Conservation (phyloP, 1,139 yeast genomes). For the Pichia sp. region DNA sequence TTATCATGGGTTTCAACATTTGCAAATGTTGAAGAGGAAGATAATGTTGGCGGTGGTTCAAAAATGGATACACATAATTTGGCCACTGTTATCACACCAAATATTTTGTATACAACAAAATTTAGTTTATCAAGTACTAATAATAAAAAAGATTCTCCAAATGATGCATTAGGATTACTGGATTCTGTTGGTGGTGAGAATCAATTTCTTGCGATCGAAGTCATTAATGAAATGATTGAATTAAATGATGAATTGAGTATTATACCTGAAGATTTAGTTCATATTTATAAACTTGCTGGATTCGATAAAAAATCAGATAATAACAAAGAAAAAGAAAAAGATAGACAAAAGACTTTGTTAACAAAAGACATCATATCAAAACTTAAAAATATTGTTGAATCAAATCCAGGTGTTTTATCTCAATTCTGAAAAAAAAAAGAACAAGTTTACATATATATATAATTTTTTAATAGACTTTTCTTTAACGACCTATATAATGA, state of each 20-base stretch:
- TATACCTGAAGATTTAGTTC: slow-evolving; percentile 56
- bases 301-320: slow-evolving; percentile 18
- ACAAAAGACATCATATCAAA: slow-evolving; percentile 29
- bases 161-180: slow-evolving; percentile 9
- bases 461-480: not conserved
- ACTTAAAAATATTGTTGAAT: slow-evolving; percentile 17
- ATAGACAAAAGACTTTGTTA: slow-evolving; percentile 13
- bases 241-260: slow-evolving; percentile 74
- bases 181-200: slow-evolving; percentile 52
- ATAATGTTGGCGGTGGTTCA: slow-evolving; percentile 80
- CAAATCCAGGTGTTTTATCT: slow-evolving; percentile 10
- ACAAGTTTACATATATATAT: not conserved
- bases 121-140: slow-evolving; percentile 20
- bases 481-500: no score
- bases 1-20: slow-evolving; percentile 96
- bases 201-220: slow-evolving; percentile 86
- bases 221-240: slow-evolving; percentile 77
- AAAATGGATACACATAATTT: slow-evolving; percentile 95
- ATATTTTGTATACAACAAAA: slow-evolving; percentile 54
- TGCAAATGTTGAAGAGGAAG: slow-evolving; percentile 78
- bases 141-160: slow-evolving; percentile 5
- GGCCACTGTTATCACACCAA: slow-evolving; percentile 94
- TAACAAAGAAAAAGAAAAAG: slow-evolving; percentile 9
- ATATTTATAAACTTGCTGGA: slow-evolving; percentile 25
- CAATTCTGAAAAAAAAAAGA: slow-evolving; percentile 4